Conservation (phyloP, 1,284 basidiomycete genomes). For the Veloboletus limbatus region DNA sequence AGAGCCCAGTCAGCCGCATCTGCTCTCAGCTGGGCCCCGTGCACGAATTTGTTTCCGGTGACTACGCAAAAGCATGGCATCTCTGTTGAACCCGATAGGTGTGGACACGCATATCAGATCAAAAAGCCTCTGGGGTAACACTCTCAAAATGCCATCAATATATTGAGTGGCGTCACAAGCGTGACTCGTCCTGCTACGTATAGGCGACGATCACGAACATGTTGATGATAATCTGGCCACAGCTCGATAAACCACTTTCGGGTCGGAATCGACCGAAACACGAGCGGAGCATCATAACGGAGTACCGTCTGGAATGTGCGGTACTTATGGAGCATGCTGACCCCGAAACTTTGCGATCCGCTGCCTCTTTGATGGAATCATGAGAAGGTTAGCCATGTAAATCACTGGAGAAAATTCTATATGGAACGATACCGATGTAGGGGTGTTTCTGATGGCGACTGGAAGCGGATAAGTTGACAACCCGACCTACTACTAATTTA, state of each 20-base stretch:
- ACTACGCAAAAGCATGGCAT: background rate
- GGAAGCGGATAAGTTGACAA: background rate
- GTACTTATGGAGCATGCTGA: background rate
- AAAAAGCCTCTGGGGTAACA: background rate
- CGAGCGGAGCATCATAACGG: background rate
- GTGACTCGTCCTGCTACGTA: background rate
- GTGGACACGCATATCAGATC: background rate
- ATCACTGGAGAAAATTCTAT: slow-evolving; percentile 1
- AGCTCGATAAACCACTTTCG: background rate
- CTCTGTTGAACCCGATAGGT: background rate
- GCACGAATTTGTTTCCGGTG: background rate
- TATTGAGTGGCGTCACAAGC: slow-evolving; percentile 3
- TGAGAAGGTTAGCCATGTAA: background rate
- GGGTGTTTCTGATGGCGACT: background rate
- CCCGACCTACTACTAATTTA: background rate
- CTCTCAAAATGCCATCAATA: slow-evolving; percentile 1
- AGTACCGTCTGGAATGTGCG: background rate
- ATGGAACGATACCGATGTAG: background rate
- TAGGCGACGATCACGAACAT: slow-evolving; percentile 25
- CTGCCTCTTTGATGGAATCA: slow-evolving; percentile 7
- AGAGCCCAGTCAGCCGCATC: no score
- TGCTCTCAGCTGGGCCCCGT: background rate
- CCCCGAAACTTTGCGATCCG: slow-evolving; percentile 15
- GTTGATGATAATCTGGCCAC: no score
- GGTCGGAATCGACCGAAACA: slow-evolving; percentile 9